Base-by-base conservation (phyloP, 257 asterid genomes). In the Nicotiana benthamiana region DNA sequence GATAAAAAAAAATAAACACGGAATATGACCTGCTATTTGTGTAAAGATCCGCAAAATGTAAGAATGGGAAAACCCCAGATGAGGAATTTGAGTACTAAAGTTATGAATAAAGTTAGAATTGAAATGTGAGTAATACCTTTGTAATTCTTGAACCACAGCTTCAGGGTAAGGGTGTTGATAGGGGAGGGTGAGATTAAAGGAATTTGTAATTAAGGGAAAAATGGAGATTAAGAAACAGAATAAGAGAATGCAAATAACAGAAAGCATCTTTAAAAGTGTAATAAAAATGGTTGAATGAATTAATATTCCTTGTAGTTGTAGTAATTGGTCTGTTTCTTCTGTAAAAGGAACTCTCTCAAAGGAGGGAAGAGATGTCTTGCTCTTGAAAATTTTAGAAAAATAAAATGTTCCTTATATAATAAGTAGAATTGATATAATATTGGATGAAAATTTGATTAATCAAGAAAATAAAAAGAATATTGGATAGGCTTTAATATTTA, bases 161-260 rank as follows among this genome's bases (percentile, higher is more conserved):
- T 95, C 99, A 84, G 99, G 99, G 89, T 88, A 34, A n/a, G 99
- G 97, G 86, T 95, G 98, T 75, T 95, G 99, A 87, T 91, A 91
- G 34, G 94, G 90, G 64, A 95, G 93, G 36, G 94, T 84, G 83
- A 95, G 94, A 82, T 95, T 93, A 82, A 86, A 84, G 70, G 93
- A 34, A 67, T 84, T 68, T 80, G 84, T 86, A 36, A 68, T 53
- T 26, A 15, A 63, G 3, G 75, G 80, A 2, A 34, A 62, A 28
- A 77, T 8, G 9, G 65, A 82, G 60, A 79, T n/a, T 79, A 84
- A 87, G 89, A 93, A 34, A 85, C 78, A 83, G 57, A 88, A 76
- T 65, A 86, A 80, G 82, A 88, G 84, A 90, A 91, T 86, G 90
- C 72, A 78, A 82, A 63, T 67, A 11, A 79, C 75, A 80, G 85